phyloP scores from a whole-genome alignment of 2,329 filamentous ascomycete genomes.

The Colletotrichum sp. region DNA sequence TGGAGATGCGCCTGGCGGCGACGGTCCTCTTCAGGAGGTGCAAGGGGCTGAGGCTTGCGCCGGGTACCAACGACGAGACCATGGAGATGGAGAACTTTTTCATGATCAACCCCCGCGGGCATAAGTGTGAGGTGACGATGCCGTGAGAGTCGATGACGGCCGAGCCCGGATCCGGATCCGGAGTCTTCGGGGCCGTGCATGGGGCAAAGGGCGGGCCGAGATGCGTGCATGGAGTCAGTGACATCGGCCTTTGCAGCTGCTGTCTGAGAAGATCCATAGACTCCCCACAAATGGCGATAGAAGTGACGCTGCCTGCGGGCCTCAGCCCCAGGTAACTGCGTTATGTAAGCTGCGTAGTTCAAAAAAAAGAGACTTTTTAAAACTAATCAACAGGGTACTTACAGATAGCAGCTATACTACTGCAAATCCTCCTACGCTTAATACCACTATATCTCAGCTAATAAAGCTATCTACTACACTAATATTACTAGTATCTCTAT shows the following conservation, averaged over 20 bases:
- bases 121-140: slow-evolving; percentile 32
- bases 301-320: no score
- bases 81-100: slow-evolving; percentile 40
- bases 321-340: no score
- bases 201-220: background rate
- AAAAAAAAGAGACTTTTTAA: no score
- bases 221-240: background rate
- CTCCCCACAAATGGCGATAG: background rate
- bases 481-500: no score
- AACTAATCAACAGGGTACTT: no score
- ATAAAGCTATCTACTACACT: no score
- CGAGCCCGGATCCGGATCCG: background rate
- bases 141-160: background rate
- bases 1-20: slow-evolving; percentile 58
- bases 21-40: slow-evolving; percentile 58
- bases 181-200: background rate
- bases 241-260: background rate
- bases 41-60: slow-evolving; percentile 33
- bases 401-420: no score
- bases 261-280: background rate
- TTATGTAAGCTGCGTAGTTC: no score
- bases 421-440: no score
- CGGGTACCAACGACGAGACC: slow-evolving; percentile 39
- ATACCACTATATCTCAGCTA: no score
- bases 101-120: slow-evolving; percentile 32